Base-by-base conservation (phyloP, 768 basidiomycete species). In the Kwoniella newhampshirensis region DNA sequence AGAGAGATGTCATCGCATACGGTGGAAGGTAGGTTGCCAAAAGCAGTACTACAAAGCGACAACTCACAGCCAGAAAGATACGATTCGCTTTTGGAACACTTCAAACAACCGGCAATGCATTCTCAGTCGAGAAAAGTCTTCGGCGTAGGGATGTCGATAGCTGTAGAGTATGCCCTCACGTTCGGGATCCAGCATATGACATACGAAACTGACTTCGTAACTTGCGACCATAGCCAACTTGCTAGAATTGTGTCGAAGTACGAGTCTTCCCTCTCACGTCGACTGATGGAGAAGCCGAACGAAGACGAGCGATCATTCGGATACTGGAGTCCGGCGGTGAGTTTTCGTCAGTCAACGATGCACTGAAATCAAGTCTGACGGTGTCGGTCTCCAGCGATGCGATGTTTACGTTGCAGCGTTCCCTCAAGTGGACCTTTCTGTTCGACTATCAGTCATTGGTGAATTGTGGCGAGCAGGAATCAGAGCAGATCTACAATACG, bases 391-490 rank as follows among this genome's bases (percentile, higher is more conserved):
- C 7, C 42, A 70, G 62, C 64, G 75, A 27, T 76, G 75, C 39
- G 73, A 76, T 55, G 73, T 74, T 1, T 76, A 76, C 45, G 59
- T 76, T 1, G 71, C 68, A 1, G 62, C 66, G 20, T 64, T 61
- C 21, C 54, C 62, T 2, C 67, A 66, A n/a, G 62, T 65, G 3
- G 69, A 76, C 37, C 54, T 74, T 0, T 49, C 63, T 8, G 53
- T 58, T 12, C 43, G 75, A 13, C 55, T 76, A 36, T 49, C 44
- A 9, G 51, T 76, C 28, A 64, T 66, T 8, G 73, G 73, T 1
- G 75, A 76, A 51, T 50, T 76, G 20, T 76, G 75, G 75, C 44
- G 71, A 44, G 67, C 69, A 0, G 75, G 75, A 2, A 68, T 76
- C 32, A 35, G 65, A 27, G 73, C 75, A 21, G 75, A 76, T 57